Evolutionary conservation across 2,329 filamentous ascomycete species (phyloP).

Genomic region (Nannizzia gypsea): DNA sequence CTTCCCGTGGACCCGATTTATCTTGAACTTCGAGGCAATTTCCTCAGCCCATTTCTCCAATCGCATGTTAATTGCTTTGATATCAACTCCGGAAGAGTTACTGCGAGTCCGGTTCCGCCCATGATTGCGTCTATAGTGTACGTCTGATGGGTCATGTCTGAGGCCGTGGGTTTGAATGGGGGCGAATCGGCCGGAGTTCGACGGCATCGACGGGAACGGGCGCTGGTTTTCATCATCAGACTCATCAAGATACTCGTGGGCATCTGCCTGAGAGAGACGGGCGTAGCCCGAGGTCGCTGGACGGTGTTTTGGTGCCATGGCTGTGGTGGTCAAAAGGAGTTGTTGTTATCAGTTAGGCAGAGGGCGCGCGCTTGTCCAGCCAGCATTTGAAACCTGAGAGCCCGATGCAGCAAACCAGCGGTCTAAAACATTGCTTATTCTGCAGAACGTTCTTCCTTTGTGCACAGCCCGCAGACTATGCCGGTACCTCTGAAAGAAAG

Average conservation of each 20-base stretch:
- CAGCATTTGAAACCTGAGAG: background rate
- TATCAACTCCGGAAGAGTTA: conserved; percentile 78
- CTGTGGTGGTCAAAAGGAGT: background rate
- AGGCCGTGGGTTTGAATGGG: conserved; percentile 44
- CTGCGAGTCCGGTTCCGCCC: conserved; percentile 43
- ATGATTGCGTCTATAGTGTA: conserved; percentile 33
- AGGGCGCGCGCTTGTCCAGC: background rate
- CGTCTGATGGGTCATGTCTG: conserved; percentile 34
- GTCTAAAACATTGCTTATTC: background rate
- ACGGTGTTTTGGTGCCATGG: conserved; percentile 37
- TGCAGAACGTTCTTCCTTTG: background rate
- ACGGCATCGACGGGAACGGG: conserved; percentile 43
- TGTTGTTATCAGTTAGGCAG: background rate
- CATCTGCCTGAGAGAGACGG: conserved; percentile 67
- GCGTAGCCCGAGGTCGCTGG: conserved; percentile 73
- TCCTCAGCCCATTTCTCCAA: conserved; percentile 96
- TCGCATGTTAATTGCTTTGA: conserved; percentile 94
- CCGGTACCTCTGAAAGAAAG: background rate
- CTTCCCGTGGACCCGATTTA: conserved; percentile 60
- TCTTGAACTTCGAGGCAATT: conserved; percentile 94
- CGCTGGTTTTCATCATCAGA: conserved; percentile 50
- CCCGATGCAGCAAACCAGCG: background rate
- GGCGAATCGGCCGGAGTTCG: conserved; percentile 49
- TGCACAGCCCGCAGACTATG: no score
- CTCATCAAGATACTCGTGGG: conserved; percentile 45